Base-by-base conservation (phyloP, 352 stramenopile genomes). In the Discostella stelligera region DNA sequence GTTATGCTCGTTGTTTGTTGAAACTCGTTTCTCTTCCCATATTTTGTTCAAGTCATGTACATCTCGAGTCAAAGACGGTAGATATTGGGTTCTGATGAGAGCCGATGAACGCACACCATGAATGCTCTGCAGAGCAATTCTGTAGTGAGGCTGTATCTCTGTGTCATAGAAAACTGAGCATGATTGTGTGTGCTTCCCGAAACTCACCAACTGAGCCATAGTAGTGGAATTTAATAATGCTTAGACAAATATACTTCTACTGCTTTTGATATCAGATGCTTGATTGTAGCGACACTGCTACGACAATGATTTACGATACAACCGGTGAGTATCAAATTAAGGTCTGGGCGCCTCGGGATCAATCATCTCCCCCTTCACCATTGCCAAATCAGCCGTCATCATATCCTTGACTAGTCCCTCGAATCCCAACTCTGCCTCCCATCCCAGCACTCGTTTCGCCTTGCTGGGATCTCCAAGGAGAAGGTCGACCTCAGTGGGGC, bases 401-500 rank as follows among this genome's bases (percentile, higher is more conserved):
- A 99, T 99, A 81, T 99, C 97, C 48, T 93, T 90, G 4, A 98
- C 96, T 20, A 99, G 90, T 27, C 94, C 87, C 50, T 94, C 83
- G 82, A 99, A 98, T 20, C 82, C 87, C 53, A 97, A 96, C 13
- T 89, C 94, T 18, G 96, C 94, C 46, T 90, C 82, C 97, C 97
- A 99, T 23, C 91, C 92, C 25, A 99, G 82, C 61, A 96, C 83
- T 0, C 80, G 81, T 46, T 96, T 92, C 0, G 96, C 97, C 76
- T 98, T 99, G 39, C 79, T 85, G n/a, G 96, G 94, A 66, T 98
- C 94, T 14, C 97, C 97, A 20, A 98, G 89, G 6, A 99, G 88
- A 32, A 98, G 82, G 75, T 99, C 97, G 3, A 99, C 97, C 83
- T 99, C 97, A 1, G 96, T 98, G 20, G 97, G 97, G 25, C 97